A percentile compares a stretch with the other conserved stretches of the same genome.
These are phyloP conservation scores for Septoria petroselini DNA, from an alignment of 2,329 filamentous ascomycete species.

Conservation along the genomic window DNA sequence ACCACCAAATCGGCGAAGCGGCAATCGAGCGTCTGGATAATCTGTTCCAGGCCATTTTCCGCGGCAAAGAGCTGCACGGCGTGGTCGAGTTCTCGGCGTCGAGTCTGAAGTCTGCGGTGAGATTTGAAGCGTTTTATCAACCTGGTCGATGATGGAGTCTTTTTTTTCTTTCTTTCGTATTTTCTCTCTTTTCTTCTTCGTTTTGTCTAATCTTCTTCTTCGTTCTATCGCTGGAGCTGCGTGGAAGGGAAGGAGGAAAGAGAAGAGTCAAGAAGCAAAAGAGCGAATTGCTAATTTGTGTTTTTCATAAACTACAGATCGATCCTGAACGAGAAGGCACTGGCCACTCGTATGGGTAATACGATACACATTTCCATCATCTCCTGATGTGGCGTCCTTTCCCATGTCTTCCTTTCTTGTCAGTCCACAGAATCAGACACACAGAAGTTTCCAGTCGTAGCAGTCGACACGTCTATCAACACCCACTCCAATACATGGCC, in stretches of 20 bases:
- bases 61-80: constrained; percentile 31
- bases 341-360: constrained; percentile 17
- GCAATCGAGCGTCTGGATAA: constrained; percentile 57
- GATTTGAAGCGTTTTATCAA: constrained; percentile 17
- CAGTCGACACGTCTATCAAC: constrained; percentile 1
- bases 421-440: background rate
- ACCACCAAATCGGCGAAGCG: constrained; percentile 69
- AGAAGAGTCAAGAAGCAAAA: too few relatives aligned
- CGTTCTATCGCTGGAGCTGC: too few relatives aligned
- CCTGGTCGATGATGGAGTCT: constrained; percentile 8
- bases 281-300: constrained; percentile 5
- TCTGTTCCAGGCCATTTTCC: constrained; percentile 50
- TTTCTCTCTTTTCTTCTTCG: too few relatives aligned
- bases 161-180: background rate
- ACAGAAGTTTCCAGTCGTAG: constrained; percentile 1
- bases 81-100: constrained; percentile 21
- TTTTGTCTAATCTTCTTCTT: too few relatives aligned
- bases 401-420: background rate
- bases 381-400: too few relatives aligned
- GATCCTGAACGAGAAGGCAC: constrained; percentile 11
- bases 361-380: too few relatives aligned
- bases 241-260: too few relatives aligned
- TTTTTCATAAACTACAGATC: constrained; percentile 5
- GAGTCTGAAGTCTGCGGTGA: constrained; percentile 14
- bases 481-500: too few relatives aligned